phyloP scores from a whole-genome alignment of 202 grass and related monocot species.

The Elaeis oleifera region DNA sequence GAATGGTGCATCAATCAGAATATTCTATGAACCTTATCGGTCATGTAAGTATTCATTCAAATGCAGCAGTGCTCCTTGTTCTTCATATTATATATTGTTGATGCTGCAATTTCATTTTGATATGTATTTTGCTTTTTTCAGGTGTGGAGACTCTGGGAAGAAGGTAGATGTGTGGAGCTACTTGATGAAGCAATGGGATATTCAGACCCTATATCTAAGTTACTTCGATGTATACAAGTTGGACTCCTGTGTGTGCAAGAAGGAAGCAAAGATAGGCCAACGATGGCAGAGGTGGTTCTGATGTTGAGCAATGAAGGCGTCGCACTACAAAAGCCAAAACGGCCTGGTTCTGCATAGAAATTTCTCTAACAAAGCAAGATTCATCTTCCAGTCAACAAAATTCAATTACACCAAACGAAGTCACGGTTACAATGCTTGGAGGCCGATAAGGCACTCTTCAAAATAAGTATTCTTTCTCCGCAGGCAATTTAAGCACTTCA shows the following conservation, averaged over 20 bases:
- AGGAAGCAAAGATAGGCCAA: slow-evolving; percentile 49
- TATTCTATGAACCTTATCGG: slow-evolving; percentile 55
- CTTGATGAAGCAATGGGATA: slow-evolving; percentile 31
- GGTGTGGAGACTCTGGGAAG: slow-evolving; percentile 70
- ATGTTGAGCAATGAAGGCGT: slow-evolving; percentile 47
- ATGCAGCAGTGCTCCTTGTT: neutral
- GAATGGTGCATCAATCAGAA: slow-evolving; percentile 38
- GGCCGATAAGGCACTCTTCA: neutral
- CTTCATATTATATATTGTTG: neutral
- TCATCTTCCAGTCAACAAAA: neutral
- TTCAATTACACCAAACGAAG: slow-evolving; percentile 22
- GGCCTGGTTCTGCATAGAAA: slow-evolving; percentile 43
- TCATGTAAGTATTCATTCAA: slow-evolving; percentile 36
- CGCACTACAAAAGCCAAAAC: slow-evolving; percentile 36
- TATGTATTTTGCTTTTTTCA: slow-evolving; percentile 3
- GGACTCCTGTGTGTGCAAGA: slow-evolving; percentile 82
- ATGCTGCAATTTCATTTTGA: neutral
- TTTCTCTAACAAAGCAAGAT: neutral
- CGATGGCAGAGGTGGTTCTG: slow-evolving; percentile 56
- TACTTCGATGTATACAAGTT: slow-evolving; percentile 58
- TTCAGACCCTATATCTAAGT: slow-evolving; percentile 23
- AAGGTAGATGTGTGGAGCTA: slow-evolving; percentile 42
- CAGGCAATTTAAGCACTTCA: no score
- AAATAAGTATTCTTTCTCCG: no score
- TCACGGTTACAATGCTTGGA: neutral